Base-by-base conservation (phyloP, 2,329 filamentous ascomycete genomes). In the Exserohilum rostratum region DNA sequence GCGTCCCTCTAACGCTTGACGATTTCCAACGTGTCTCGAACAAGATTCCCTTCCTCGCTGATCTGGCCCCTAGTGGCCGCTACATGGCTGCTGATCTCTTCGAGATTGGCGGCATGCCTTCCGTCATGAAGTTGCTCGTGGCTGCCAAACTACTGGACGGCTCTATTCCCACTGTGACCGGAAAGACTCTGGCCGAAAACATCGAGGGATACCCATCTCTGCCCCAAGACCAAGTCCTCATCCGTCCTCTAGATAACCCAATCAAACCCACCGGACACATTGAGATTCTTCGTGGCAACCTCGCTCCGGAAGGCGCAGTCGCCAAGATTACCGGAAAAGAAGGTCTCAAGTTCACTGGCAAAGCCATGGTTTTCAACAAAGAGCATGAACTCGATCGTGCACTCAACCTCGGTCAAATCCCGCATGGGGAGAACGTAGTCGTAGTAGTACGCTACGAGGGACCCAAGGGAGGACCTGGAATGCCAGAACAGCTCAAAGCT, bases 281-380 rank as follows among this genome's bases (percentile, higher is more conserved):
- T 56, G 91, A 93, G 75, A 90, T 98, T 56, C 83, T 98, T 3
- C 85, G 85, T 55, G 93, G 93, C 17, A 96, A 96, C 73, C 83
- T 97, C 29, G 91, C 93, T 2, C 93, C 93, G 1, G 89, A 87
- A 10, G 93, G 93, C 30, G 90, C 93, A 1, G 93, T 98, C 1
- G 93, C 92, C 56, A 98, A 98, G 77, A 97, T 98, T 75, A 97
- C 93, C 0, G 93, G 93, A 31, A 97, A 97, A 74, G 93, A 98
- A 75, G 93, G 93, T 2, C 83, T 92, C 6, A 80, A 78, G 11
- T 98, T 98, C 76, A 88, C 83, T 0, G 93, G 93, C 44, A 86
- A 86, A 61, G 93, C 91, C 0, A 83, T 87, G 17, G 90, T 96
- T 40, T 98, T 95, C 74, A 82, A 97, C 76, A 93, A 95, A 69